Conservation (phyloP, 352 stramenopile species). For the Pythium sukuiense region DNA sequence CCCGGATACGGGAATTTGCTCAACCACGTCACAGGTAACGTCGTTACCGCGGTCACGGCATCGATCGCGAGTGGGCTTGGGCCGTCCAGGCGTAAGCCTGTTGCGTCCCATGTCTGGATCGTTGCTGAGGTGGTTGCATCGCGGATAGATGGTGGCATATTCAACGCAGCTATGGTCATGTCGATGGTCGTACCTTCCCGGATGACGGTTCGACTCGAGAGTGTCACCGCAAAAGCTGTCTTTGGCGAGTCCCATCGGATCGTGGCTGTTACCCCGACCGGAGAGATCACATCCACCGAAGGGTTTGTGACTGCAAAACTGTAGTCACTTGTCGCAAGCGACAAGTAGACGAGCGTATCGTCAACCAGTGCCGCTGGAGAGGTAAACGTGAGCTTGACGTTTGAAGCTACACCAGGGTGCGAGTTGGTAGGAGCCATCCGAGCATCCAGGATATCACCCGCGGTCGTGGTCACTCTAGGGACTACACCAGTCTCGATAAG, state of each 20-base stretch:
- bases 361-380: conserved; percentile 42
- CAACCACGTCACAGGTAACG: conserved; percentile 35
- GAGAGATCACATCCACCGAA: conserved; percentile 29
- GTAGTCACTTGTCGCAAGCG: conserved; percentile 46
- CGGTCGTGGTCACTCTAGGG: conserved; percentile 31
- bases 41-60: conserved; percentile 40
- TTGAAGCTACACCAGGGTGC: conserved; percentile 48
- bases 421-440: conserved; percentile 31
- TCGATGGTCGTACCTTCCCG: conserved; percentile 29
- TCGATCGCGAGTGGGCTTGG: conserved; percentile 34
- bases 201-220: conserved; percentile 36
- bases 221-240: conserved; percentile 38
- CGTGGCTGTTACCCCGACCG: conserved; percentile 29
- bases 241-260: conserved; percentile 37
- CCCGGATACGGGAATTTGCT: conserved; percentile 47
- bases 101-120: conserved; percentile 52
- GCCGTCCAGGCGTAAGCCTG: conserved; percentile 39
- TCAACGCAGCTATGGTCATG: conserved; percentile 41
- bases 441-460: conserved; percentile 39
- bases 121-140: conserved; percentile 23
- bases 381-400: conserved; percentile 47
- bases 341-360: conserved; percentile 41
- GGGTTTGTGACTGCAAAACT: conserved; percentile 25
- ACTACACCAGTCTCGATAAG: conserved; percentile 33
- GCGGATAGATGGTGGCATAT: conserved; percentile 52